Base-by-base conservation (phyloP, 208 protist species). In the Trypanosoma theileri region DNA sequence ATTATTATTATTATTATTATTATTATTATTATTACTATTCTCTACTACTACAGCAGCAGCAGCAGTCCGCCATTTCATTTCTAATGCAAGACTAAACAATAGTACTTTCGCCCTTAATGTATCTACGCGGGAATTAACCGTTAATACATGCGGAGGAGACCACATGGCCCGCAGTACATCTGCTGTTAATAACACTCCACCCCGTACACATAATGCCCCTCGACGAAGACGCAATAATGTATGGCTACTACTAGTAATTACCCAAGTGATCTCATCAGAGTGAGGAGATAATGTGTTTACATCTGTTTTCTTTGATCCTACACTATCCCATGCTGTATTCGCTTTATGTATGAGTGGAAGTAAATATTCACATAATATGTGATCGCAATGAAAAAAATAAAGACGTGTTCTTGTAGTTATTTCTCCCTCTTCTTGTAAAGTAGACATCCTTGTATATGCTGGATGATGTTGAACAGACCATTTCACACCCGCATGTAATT, bases 361-460 rank as follows among this genome's bases (percentile, higher is more conserved):
- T 17, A 75, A 44, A 21, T 3, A 28, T 7, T 57, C 44, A 52
- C 45, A 69, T 8, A 64, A 41, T 1, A 54, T 31, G 19, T 75
- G 69, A 55, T 75, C 69, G 51, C 61, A 69, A 24, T 69, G 53
- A 57, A 75, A 75, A 60, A 75, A 75, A 42, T 75, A 75, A 0
- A 75, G n/a, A 40, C 12, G 3, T 19, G 21, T 35, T 19, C 2
- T 44, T 12, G 8, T 19, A 64, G 6, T 7, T 21, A 11, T 26
- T 42, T 46, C 14, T 14, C 10, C 8, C 6, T 54, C 24, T 11
- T 50, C 40, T n/a, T 22, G 3, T n/a, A 19, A 21, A 35, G 42
- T 28, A 8, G 58, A 44, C 41, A 75, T 44, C 22, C 50, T 17
- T 14, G 61, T 69, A 41, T 69, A 75, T 6, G 62, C 60, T 12